Percentiles rank a stretch among this genome's conserved stretches.
phyloP scores from a whole-genome alignment of 768 basidiomycete species.

The Peribolospora baueri region DNA sequence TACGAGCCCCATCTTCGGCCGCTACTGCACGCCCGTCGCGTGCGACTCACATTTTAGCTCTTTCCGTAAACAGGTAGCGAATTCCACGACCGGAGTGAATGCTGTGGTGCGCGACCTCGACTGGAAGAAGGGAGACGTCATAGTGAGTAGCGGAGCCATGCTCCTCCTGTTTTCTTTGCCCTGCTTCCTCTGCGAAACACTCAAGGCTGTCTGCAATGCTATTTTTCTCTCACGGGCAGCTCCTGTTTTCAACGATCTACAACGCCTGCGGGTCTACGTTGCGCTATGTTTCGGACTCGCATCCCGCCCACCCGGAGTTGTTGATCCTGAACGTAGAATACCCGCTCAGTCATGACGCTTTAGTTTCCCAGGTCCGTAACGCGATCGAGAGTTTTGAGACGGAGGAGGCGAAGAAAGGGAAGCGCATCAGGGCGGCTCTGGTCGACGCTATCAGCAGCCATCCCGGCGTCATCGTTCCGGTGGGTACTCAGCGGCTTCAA shows the following conservation, averaged over 20 bases:
- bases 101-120: constrained; percentile 2
- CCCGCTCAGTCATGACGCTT: constrained; percentile 6
- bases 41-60: too few species aligned
- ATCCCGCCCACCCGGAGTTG: constrained; percentile 5
- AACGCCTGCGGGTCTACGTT: constrained; percentile 5
- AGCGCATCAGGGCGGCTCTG: constrained; percentile 10
- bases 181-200: not conserved
- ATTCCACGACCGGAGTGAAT: constrained; percentile 11
- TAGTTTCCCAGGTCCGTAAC: not conserved
- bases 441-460: constrained; percentile 19
- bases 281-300: constrained; percentile 7
- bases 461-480: constrained; percentile 16
- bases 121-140: constrained; percentile 9
- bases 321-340: constrained; percentile 7
- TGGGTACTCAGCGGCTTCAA: too few species aligned
- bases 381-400: constrained; percentile 1
- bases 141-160: constrained; percentile 7
- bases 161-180: not conserved
- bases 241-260: constrained; percentile 2
- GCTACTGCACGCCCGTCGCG: too few species aligned
- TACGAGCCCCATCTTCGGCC: too few species aligned
- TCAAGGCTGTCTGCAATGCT: too few species aligned
- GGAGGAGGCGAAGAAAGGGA: too few species aligned
- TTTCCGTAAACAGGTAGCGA: not conserved
- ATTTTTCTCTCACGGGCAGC: not conserved